Base-by-base conservation (phyloP, 805 yeast species). In the Starmerella vaccinii region DNA sequence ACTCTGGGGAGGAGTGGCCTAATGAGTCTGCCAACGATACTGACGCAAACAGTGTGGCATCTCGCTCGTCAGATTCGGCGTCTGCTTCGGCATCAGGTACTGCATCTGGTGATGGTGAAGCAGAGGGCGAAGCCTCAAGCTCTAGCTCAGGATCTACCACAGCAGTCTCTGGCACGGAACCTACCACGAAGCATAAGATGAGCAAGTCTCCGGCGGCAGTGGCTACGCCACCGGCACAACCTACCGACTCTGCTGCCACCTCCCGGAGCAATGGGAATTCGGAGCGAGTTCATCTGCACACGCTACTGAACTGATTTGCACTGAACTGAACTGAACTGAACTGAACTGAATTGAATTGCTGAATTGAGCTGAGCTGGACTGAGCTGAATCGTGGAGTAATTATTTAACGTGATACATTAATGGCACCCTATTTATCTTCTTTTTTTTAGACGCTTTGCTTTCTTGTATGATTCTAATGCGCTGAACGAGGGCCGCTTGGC, bases 401-500 rank as follows among this genome's bases (percentile, higher is more conserved):
- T 26, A 26, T 26, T 26, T 26, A 30, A 30, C 29, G 30, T 26
- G 16, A 13, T 34, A 34, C n/a, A 34, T 16, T n/a, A 3, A 34
- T 13, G 38, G 18, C 33, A 10, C 15, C 15, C 13, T 24, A 49
- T 30, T 21, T 41, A 41, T 35, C 18, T 41, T 9, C n/a, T 18
- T 18, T 41, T 41, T 27, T 51, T 48, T 33, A 30, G 37, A 39
- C 30, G 46, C 38, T 56, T 56, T 4, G 22, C 40, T 29, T 26
- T 23, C 21, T 50, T 52, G 50, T 56, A 56, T 16, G 54, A 52
- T 15, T 54, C 59, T 29, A 56, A 30, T 6, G 50, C 57, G 29
- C 50, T 24, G 21, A 40, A 21, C 10, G 35, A 10, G 19, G 30
- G 8, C 4, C 48, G 49, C 18, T 35, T 37, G 1, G 34, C 23